Percentiles rank a stretch among this genome's conserved stretches.
Evolutionary conservation across 164 flowering plant species (phyloP).

Genomic region (Paratinospora sagittata): DNA sequence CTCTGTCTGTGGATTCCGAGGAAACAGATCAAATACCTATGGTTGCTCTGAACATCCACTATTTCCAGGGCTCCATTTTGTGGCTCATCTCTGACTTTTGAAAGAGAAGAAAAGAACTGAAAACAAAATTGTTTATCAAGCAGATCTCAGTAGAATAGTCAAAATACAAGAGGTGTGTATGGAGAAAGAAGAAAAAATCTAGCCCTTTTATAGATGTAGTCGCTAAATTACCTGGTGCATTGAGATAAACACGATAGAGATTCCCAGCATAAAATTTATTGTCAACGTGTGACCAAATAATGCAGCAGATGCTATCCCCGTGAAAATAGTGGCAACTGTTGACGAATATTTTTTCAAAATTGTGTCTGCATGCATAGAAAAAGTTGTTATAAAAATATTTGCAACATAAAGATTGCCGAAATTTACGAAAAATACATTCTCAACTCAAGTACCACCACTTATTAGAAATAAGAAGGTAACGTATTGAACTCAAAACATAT

Average conservation of each 20-base stretch:
- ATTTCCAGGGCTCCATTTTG: constrained; percentile 53
- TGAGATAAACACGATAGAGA: constrained; percentile 97
- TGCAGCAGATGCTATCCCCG: constrained; percentile 92
- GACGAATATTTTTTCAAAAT: constrained; percentile 98
- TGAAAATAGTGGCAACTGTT: constrained; percentile 97
- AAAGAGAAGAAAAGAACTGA: constrained; percentile 88
- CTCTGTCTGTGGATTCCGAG: neutral
- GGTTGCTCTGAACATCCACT: constrained; percentile 40
- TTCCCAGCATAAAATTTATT: constrained; percentile 83
- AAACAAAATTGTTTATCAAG: constrained; percentile 13
- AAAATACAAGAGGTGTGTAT: neutral
- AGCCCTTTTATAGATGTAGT: constrained; percentile 1
- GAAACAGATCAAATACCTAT: constrained; percentile 35
- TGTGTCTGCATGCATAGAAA: constrained; percentile 55
- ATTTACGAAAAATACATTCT: neutral
- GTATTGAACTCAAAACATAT: neutral
- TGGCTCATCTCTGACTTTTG: constrained; percentile 76
- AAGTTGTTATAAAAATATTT: neutral
- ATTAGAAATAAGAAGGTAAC: neutral
- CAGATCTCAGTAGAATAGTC: neutral
- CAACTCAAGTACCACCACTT: neutral
- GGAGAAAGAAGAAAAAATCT: neutral
- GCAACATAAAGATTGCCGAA: neutral
- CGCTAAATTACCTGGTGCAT: constrained; percentile 85
- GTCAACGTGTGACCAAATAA: constrained; percentile 93